Evolutionary conservation across 2,329 filamentous ascomycete genomes (phyloP), one percentile per base, ranked within the genome.

Genomic region (Aspergillus sp.): DNA sequence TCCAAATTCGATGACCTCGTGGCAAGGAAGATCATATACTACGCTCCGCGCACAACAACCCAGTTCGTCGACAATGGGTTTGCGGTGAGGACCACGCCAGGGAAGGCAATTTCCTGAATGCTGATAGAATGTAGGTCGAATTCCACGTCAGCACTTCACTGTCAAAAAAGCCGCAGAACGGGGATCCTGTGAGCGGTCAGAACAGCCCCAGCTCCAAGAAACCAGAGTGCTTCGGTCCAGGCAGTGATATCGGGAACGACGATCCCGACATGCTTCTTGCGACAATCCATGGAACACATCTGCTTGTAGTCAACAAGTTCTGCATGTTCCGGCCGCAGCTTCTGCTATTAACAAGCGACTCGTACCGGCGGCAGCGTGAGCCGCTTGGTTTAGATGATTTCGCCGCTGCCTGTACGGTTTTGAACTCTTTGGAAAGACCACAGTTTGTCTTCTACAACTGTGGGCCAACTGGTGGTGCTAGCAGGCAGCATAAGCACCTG

Each of bases 401-500:
- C 21, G 58, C 61, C 1, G 79, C 76, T 2, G 72, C 73, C 8
- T 68, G 70, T 70, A 52, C 46, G 17, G 66, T 76, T 1, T 54
- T 81, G 17, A 60, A 61, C 3, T 50, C 59, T 0, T 59, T 76
- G 14, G 27, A 48, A 27, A 56, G 61, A 3, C 65, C 72, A 6
- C 70, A 77, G 58, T 73, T 78, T 56, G 66, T 73, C 14, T 76
- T 82, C 17, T 83, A 76, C 68, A 83, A 83, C 61, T 80, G 81
- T 64, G 74, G 75, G 0, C 70, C 73, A 40, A 69, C 69, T 4
- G 77, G 75, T 6, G 80, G 80, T 1, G 79, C 78, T 53, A 81
- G 78, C 52, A 64, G 80, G 9, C 64, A 76, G 49, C 81, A 83
- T 60, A 83, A 83, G 65, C 80, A 82, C 67, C 58, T 82, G 58